Evolutionary conservation across 164 flowering plant genomes (phyloP).

Genomic region (Paratinospora sagittata): DNA sequence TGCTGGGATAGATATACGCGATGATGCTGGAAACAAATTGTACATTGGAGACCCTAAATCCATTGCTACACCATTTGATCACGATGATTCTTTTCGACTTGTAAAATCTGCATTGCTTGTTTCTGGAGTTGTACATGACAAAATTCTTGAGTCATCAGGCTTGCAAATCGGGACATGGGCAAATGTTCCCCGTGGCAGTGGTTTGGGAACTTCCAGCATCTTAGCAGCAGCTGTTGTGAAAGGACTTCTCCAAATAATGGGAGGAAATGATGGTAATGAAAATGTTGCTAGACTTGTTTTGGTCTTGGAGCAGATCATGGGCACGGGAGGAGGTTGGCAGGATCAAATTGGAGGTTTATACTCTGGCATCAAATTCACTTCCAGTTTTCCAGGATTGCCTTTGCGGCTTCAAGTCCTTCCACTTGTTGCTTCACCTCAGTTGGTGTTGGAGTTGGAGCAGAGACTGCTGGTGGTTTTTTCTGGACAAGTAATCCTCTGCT

Average conservation of each 20-base stretch:
- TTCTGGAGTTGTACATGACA: slow-evolving; percentile 54
- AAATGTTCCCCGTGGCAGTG: slow-evolving; percentile 95
- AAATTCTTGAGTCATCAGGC: slow-evolving; percentile 39
- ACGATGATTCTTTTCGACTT: slow-evolving; percentile 78
- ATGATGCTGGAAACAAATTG: slow-evolving; percentile 64
- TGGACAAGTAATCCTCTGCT: slow-evolving; percentile 66
- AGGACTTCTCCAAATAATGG: slow-evolving; percentile 74
- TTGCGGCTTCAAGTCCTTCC: slow-evolving; percentile 82
- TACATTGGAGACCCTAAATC: slow-evolving; percentile 44
- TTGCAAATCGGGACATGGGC: slow-evolving; percentile 83
- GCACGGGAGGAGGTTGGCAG: slow-evolving; percentile 99
- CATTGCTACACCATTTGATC: slow-evolving; percentile 63
- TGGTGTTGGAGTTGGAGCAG: slow-evolving; percentile 61
- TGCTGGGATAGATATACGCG: slow-evolving; percentile 49
- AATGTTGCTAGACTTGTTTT: slow-evolving; percentile 91
- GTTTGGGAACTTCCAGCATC: slow-evolving; percentile 94
- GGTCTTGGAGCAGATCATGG: slow-evolving; percentile 96
- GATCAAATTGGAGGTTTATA: slow-evolving; percentile 98
- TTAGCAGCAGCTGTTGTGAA: slow-evolving; percentile 97
- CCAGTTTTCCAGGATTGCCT: slow-evolving; percentile 92
- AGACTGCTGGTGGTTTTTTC: slow-evolving; percentile 89
- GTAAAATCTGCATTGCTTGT: slow-evolving; percentile 93
- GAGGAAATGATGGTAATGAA: slow-evolving; percentile 75
- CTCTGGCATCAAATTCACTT: slow-evolving; percentile 86
- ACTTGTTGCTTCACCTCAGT: slow-evolving; percentile 63